Base-by-base conservation (phyloP, 73 alveolate genomes). In the Paramecium octaurelia region DNA sequence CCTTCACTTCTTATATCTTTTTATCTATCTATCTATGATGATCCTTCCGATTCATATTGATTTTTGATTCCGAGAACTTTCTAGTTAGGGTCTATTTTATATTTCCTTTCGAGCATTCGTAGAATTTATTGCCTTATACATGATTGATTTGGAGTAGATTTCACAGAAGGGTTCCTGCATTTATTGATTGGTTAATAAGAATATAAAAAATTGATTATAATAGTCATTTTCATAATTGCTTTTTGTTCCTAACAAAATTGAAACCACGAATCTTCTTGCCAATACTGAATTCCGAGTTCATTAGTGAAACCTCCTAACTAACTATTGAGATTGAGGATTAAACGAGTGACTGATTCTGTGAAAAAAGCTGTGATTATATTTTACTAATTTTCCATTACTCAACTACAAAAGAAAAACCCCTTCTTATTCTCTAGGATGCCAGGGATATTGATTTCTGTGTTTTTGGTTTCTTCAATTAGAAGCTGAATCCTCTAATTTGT, bases 321-420 rank as follows among this genome's bases (percentile, higher is more conserved):
- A 27, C 68, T 73, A 73, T 29, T 20, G 87, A 73, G 20, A 73
- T 73, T 12, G 87, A 35, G 2, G 87, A 73, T 40, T 73, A 73
- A 16, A 21, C 9, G 8, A 73, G 35, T 73, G 87, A 73, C 18
- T 73, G 40, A 36, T 73, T 23, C 38, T 73, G 18, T 40, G 57
- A 40, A 10, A 80, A 80, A 14, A 80, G 20, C 44, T 80, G 14
- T 23, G 91, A 80, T 48, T 80, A 80, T 16, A 76, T 18, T 42
- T 42, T 38, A 38, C 36, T 34, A 24, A 38, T 40, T 42, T 76
- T 76, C 64, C 70, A 76, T 38, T 24, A 36, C 23, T 34, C 38
- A 38, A 76, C 64, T 76, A 76, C 48, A 38, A 76, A 80, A 10
- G 76, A 44, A 46, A 80, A 44, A 10, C 76, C 91, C 46, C 91